Evolutionary conservation across 2,329 filamentous ascomycete species (phyloP).

Genomic region (Xylaria hypoxylon): DNA sequence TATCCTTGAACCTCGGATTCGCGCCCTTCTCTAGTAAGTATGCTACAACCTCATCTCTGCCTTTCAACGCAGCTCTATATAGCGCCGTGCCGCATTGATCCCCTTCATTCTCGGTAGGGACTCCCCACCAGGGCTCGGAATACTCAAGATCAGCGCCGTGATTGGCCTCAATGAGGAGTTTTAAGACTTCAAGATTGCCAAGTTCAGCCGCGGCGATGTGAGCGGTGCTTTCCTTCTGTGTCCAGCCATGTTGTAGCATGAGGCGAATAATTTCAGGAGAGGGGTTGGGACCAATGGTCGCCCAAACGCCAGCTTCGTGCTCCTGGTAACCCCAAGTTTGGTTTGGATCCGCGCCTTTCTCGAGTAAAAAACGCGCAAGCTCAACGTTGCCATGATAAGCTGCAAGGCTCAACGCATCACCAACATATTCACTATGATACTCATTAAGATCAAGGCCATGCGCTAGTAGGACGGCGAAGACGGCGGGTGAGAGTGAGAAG

Average conservation of each 20-base stretch:
- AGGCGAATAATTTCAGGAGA: slow-evolving; percentile 5
- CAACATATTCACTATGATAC: slow-evolving; percentile 5
- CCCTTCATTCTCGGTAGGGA: background rate
- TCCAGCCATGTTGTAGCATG: slow-evolving; percentile 13
- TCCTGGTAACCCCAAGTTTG: slow-evolving; percentile 9
- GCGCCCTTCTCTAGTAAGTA: slow-evolving; percentile 13
- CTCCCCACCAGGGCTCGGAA: slow-evolving; percentile 7
- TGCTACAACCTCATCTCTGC: background rate
- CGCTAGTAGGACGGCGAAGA: background rate
- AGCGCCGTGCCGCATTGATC: slow-evolving; percentile 3
- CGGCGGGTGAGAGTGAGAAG: slow-evolving; percentile 1
- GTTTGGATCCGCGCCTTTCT: slow-evolving; percentile 5
- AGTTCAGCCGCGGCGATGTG: slow-evolving; percentile 9
- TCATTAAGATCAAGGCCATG: slow-evolving; percentile 8
- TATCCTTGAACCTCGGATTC: slow-evolving; percentile 12
- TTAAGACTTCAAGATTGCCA: slow-evolving; percentile 2
- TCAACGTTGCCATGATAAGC: background rate
- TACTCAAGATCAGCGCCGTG: slow-evolving; percentile 1
- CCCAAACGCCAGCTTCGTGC: slow-evolving; percentile 5
- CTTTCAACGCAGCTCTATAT: slow-evolving; percentile 14
- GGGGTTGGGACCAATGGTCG: background rate
- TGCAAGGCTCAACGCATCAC: slow-evolving; percentile 6
- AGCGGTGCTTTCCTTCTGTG: slow-evolving; percentile 1
- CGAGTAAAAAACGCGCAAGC: slow-evolving; percentile 4
- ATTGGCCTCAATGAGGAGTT: slow-evolving; percentile 10